Percentiles rank a stretch among this genome's conserved stretches.
phyloP scores from a whole-genome alignment of 768 basidiomycete genomes.

The Suillus weaverae region DNA sequence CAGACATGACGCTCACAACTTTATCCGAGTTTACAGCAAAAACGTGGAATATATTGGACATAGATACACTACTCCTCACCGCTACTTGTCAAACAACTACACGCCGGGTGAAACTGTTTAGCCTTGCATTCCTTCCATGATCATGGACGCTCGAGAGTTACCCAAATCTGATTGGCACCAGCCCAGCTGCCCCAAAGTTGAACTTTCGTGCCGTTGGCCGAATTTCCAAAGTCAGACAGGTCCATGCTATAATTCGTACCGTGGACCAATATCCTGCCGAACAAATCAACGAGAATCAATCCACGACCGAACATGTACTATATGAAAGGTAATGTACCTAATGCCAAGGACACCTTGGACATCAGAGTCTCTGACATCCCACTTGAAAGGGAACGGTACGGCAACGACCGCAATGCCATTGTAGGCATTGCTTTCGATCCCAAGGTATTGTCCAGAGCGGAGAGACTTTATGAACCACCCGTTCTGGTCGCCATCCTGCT shows the following conservation, averaged over 20 bases:
- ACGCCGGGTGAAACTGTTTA: too few species aligned
- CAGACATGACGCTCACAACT: too few species aligned
- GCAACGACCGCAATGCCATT: slow-evolving; percentile 45
- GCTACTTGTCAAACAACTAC: too few species aligned
- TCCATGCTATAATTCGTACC: slow-evolving; percentile 47
- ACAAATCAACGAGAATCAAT: not conserved
- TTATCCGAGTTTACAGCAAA: too few species aligned
- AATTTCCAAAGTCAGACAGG: slow-evolving; percentile 44
- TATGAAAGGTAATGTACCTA: slow-evolving; percentile 37
- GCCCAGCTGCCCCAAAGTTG: slow-evolving; percentile 39
- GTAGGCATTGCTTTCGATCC: slow-evolving; percentile 25
- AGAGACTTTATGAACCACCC: slow-evolving; percentile 46
- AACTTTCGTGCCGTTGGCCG: slow-evolving; percentile 39
- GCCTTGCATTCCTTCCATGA: too few species aligned
- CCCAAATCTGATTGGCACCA: too few species aligned
- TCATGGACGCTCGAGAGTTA: too few species aligned
- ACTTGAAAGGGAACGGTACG: slow-evolving; percentile 36
- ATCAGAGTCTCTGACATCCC: slow-evolving; percentile 51
- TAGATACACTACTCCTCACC: too few species aligned
- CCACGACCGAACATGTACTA: not conserved
- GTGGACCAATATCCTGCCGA: slow-evolving; percentile 45
- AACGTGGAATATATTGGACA: too few species aligned
- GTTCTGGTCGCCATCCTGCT: slow-evolving; percentile 28
- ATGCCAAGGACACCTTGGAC: slow-evolving; percentile 36
- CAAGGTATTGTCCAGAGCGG: slow-evolving; percentile 42